A percentile compares a stretch with the other conserved stretches of the same genome.
Evolutionary conservation across 106 monocot genomes (phyloP).

Genomic region (Acorus gramineus): DNA sequence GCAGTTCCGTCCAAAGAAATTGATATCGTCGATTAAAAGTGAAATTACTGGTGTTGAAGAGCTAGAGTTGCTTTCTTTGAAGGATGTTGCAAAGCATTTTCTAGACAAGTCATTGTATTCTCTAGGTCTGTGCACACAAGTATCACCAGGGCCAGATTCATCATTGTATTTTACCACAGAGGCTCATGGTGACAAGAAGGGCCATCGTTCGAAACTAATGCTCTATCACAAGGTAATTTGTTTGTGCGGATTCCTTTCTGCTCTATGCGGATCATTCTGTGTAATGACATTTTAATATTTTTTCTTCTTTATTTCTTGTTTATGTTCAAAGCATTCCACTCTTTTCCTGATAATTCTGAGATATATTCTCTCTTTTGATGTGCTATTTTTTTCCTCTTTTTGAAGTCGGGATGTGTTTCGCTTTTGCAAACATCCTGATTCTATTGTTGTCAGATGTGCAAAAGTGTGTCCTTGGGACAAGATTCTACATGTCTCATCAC

Average conservation of each 20-base stretch:
- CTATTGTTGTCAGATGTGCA: no score
- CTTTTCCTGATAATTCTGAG: no score
- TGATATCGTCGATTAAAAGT: conserved; percentile 57
- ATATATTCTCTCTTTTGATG: no score
- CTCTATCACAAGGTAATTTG: conserved; percentile 48
- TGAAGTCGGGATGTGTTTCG: no score
- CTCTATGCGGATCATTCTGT: not conserved
- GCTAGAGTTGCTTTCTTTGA: conserved; percentile 38
- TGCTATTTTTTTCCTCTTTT: no score
- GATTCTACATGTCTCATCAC: no score
- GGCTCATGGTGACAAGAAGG: conserved; percentile 46
- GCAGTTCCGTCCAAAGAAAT: conserved; percentile 65
- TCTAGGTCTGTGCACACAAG: conserved; percentile 57
- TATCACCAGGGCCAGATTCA: conserved; percentile 44
- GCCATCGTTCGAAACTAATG: conserved; percentile 39
- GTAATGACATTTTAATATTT: no score
- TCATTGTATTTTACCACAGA: conserved; percentile 56
- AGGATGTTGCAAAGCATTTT: conserved; percentile 57
- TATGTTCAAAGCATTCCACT: no score
- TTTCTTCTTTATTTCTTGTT: no score
- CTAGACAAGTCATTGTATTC: conserved; percentile 68
- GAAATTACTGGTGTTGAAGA: conserved; percentile 48
- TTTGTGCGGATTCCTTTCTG: not conserved
- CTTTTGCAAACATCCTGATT: no score
- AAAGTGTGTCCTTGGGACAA: no score